A percentile compares a stretch with the other conserved stretches of the same genome.
phyloP scores from a whole-genome alignment of 2,329 filamentous ascomycete species.

The Trichoderma koningii region DNA sequence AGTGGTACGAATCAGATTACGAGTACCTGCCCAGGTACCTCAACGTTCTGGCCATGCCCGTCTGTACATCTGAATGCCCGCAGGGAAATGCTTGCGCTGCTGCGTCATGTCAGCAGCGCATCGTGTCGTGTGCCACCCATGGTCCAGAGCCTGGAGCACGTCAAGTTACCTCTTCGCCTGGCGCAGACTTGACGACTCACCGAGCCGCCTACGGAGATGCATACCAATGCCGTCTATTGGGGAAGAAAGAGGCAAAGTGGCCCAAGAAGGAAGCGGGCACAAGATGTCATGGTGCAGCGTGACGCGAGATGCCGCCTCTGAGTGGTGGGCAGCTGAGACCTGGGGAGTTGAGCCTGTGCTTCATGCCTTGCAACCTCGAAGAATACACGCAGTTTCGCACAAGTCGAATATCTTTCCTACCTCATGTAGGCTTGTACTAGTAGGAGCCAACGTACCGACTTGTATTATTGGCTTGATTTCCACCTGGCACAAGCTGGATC shows the following conservation, averaged over 20 bases:
- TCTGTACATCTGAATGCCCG: not conserved
- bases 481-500: not conserved
- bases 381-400: no score
- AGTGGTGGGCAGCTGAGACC: no score
- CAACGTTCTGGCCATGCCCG: not conserved
- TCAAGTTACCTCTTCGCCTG: not conserved
- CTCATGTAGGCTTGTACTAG: no score
- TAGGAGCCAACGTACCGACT: no score
- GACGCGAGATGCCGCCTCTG: no score
- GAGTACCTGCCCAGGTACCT: not conserved
- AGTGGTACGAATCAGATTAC: not conserved
- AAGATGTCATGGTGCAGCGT: not conserved
- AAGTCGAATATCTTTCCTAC: no score
- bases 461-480: no score
- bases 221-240: not conserved
- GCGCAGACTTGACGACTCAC: not conserved
- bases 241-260: not conserved
- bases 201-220: conserved; percentile 4
- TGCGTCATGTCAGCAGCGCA: conserved; percentile 27
- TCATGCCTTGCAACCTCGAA: no score
- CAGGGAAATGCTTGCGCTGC: not conserved
- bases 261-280: conserved; percentile 10
- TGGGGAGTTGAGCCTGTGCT: no score
- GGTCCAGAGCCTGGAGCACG: not conserved
- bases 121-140: conserved; percentile 23